phyloP scores from a whole-genome alignment of 768 basidiomycete genomes.

The Chalciporus pseudorubinellus region DNA sequence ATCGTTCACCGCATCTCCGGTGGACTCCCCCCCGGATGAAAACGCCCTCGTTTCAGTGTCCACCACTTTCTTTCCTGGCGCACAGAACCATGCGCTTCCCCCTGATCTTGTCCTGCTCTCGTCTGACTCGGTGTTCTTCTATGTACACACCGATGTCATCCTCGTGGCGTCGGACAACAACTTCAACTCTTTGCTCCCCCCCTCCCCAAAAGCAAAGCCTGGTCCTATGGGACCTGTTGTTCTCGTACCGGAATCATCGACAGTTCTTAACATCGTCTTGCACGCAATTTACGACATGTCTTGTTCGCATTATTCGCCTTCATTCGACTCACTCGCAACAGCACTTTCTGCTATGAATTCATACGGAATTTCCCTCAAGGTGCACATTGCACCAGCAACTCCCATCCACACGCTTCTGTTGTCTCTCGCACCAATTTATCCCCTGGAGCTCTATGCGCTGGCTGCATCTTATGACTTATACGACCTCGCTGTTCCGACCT shows the following conservation, averaged over 20 bases:
- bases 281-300: conserved; percentile 72
- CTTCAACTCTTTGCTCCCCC: conserved; percentile 59
- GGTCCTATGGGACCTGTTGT: conserved; percentile 54
- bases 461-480: conserved; percentile 65
- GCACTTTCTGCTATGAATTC: conserved; percentile 54
- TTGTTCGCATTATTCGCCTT: conserved; percentile 71
- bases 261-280: conserved; percentile 67
- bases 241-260: conserved; percentile 56
- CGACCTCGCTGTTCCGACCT: conserved; percentile 73
- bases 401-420: conserved; percentile 61
- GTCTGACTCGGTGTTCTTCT: conserved; percentile 81
- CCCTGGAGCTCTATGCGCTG: conserved; percentile 70
- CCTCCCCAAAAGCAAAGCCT: conserved; percentile 35
- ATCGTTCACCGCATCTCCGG: conserved; percentile 34
- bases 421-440: conserved; percentile 62
- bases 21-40: conserved; percentile 36
- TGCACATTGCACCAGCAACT: conserved; percentile 47
- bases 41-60: conserved; percentile 68
- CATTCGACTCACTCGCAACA: conserved; percentile 53
- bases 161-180: conserved; percentile 59
- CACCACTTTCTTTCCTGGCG: conserved; percentile 77
- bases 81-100: conserved; percentile 51
- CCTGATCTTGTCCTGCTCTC: conserved; percentile 69
- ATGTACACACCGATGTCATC: conserved; percentile 63
- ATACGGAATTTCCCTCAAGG: conserved; percentile 59